Evolutionary conservation across 2,329 filamentous ascomycete genomes (phyloP).

Genomic region (Diaporthe nobilis): DNA sequence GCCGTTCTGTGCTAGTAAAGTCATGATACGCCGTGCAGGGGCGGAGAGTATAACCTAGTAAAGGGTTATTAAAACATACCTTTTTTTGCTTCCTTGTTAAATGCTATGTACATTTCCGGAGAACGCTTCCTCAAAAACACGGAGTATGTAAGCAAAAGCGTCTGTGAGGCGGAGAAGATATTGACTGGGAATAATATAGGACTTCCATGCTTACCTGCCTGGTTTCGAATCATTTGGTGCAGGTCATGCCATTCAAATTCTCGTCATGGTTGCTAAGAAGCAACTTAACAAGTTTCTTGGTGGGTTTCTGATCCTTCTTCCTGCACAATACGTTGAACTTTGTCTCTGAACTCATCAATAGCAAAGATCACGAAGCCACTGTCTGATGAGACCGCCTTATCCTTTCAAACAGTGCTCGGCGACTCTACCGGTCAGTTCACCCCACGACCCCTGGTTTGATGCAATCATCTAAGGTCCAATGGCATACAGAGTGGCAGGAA

Average conservation of each 20-base stretch:
- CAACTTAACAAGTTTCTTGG: not conserved
- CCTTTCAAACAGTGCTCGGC: not conserved
- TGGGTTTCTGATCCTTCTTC: not conserved
- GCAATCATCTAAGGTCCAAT: not conserved
- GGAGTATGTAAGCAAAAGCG: not conserved
- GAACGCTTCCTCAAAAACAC: not conserved
- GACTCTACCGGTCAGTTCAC: not conserved
- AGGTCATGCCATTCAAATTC: not conserved
- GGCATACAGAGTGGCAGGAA: not conserved
- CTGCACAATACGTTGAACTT: not conserved
- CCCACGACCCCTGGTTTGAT: not conserved
- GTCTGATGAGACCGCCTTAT: not conserved
- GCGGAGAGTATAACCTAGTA: not conserved
- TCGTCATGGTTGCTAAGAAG: not conserved
- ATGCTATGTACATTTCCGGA: not conserved
- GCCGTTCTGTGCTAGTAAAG: not conserved
- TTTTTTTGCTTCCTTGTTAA: not conserved
- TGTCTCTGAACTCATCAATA: not conserved
- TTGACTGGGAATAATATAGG: not conserved
- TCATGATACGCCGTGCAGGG: not conserved
- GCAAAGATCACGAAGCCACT: not conserved
- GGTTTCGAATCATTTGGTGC: not conserved
- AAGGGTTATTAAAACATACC: too few relatives aligned
- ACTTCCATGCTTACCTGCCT: constrained; percentile 1
- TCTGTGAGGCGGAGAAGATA: not conserved